phyloP scores from a whole-genome alignment of 257 asterid genomes.

The Nicotiana sylvestris region DNA sequence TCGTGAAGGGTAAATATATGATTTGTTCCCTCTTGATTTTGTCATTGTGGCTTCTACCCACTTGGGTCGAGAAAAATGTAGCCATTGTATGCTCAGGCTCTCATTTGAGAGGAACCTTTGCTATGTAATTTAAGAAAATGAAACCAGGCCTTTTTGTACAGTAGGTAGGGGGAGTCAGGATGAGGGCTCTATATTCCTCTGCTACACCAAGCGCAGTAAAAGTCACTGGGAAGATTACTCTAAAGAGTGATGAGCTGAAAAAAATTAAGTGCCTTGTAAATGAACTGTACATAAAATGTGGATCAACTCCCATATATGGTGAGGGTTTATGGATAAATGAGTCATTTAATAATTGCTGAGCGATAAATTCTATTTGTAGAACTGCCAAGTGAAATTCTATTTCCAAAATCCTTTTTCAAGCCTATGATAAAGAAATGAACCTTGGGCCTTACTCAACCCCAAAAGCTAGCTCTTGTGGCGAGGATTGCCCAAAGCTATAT shows the following conservation, averaged over 20 bases:
- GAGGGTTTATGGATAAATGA: neutral
- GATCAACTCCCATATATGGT: neutral
- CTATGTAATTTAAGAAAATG: neutral
- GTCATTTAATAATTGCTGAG: too few species aligned
- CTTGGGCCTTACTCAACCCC: too few species aligned
- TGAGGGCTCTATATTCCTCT: neutral
- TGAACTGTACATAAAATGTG: neutral
- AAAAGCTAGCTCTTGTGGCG: too few species aligned
- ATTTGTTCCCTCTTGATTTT: constrained; percentile 13
- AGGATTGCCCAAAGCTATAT: too few species aligned
- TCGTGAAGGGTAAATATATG: constrained; percentile 81
- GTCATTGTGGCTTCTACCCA: neutral
- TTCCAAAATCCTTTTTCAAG: too few species aligned
- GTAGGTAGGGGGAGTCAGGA: neutral
- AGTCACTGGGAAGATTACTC: neutral
- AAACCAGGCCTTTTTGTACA: neutral
- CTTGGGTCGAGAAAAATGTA: neutral
- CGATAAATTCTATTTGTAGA: too few species aligned
- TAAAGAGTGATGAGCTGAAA: neutral
- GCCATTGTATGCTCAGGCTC: neutral
- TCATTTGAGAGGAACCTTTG: neutral
- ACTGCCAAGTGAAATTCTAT: too few species aligned
- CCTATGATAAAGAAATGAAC: too few species aligned
- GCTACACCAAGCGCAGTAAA: neutral
- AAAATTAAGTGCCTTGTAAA: neutral